Evolutionary conservation across 176 grass and related monocot genomes (phyloP), one percentile per base, ranked within the genome.

Genomic region (Triticum urartu): DNA sequence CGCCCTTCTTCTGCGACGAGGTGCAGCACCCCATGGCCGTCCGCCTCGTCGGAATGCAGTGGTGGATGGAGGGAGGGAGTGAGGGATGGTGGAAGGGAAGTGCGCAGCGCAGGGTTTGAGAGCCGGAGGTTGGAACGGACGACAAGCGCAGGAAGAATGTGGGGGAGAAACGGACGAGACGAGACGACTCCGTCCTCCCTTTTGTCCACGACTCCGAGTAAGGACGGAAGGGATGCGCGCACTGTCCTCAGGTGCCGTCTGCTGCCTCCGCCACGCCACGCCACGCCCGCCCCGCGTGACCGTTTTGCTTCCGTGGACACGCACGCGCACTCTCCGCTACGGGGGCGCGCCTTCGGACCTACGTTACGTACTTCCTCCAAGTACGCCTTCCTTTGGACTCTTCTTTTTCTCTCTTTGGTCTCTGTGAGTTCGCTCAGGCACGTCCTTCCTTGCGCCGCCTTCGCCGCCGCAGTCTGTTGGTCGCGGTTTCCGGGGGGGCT

Each of bases 1-100:
- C 43, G 4, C 78, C 70, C 34, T 81, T 54, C 50, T 54, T 75
- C 65, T 83, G 40, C 50, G 68, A 87, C 4, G 89, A 83, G 34
- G 43, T 42, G 85, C 74, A 90, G 80, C 18, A 20, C 35, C 89
- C 89, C 89, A 90, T 90, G 74, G 74, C 28, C 28, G 28, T 30
- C 28, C 28, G 28, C 28, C 28, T 30, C 28, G 28, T 30, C 28
- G 28, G 61, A 65, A 80, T 70, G 45, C 5, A 60, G 66, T 18
- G 17, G 58, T 30, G 2, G 35, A 50, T 47, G 28, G 30, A 40
- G 72, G 24, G 6, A 64, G 68, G 35, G 68, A 63, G 56, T 18
- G 68, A 58, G 43, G 30, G 15, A 30, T 15, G 48, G 34, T 22
- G 60, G 38, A 21, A 39, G 72, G 22, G 10, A 64, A 39, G 18